Evolutionary conservation across 1,284 basidiomycete genomes (phyloP).

Genomic region (Naganishia albida): DNA sequence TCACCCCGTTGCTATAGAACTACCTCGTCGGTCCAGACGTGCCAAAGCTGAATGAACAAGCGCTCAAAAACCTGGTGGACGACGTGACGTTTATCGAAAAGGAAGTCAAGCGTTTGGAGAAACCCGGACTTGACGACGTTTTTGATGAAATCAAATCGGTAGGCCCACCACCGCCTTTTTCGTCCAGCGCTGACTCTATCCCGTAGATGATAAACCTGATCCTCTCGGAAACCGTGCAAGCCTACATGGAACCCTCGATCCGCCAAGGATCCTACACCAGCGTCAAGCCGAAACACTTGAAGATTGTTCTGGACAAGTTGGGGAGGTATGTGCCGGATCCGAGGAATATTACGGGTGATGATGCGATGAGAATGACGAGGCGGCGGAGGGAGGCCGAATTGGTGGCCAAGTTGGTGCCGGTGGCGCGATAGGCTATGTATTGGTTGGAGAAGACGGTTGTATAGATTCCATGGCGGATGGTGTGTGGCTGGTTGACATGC

Average conservation of each 20-base stretch:
- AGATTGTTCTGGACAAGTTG: slow-evolving; percentile 76
- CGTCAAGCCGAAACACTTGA: slow-evolving; percentile 73
- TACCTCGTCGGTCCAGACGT: slow-evolving; percentile 76
- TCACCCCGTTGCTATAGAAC: slow-evolving; percentile 57
- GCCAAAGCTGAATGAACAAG: slow-evolving; percentile 82
- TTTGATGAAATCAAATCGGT: slow-evolving; percentile 81
- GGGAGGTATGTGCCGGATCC: slow-evolving; percentile 54
- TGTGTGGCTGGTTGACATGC: not conserved
- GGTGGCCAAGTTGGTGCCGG: slow-evolving; percentile 38
- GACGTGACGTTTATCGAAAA: slow-evolving; percentile 83
- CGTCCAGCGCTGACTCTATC: not conserved
- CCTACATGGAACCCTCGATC: slow-evolving; percentile 73
- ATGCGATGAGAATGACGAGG: slow-evolving; percentile 66
- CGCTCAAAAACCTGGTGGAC: slow-evolving; percentile 74
- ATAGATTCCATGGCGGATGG: not conserved
- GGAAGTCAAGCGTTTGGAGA: slow-evolving; percentile 72
- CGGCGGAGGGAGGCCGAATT: slow-evolving; percentile 75
- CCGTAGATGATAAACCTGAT: slow-evolving; percentile 74
- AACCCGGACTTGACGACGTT: slow-evolving; percentile 68
- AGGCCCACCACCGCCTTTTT: slow-evolving; percentile 46
- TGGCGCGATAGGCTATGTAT: not conserved
- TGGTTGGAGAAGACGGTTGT: not conserved
- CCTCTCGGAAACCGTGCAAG: slow-evolving; percentile 70
- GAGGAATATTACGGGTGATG: slow-evolving; percentile 57
- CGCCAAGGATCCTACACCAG: slow-evolving; percentile 71